Conservation (phyloP, 768 basidiomycete species). For the Neoboletus brunneissimus region DNA sequence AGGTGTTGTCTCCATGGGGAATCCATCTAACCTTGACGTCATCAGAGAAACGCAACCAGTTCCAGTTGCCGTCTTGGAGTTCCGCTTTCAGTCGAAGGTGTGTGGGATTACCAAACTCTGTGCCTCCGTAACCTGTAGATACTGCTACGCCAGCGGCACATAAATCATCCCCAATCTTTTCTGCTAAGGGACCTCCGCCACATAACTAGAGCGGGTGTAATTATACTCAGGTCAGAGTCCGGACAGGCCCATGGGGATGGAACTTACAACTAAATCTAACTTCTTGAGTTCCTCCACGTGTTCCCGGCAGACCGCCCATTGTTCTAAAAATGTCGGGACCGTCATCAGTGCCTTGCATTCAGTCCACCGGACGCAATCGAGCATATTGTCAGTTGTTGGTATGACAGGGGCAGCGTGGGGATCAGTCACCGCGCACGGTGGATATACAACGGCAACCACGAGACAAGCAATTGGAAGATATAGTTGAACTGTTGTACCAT, state of each 20-base stretch:
- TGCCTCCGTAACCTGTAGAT: conserved; percentile 16
- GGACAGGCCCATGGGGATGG: not conserved
- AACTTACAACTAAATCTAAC: conserved; percentile 18
- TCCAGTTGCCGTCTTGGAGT: conserved; percentile 18
- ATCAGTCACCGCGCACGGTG: conserved; percentile 23
- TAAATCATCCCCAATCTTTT: conserved; percentile 14
- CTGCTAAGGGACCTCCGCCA: conserved; percentile 13
- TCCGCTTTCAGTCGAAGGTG: not conserved
- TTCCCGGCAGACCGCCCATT: conserved; percentile 10
- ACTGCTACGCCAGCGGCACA: conserved; percentile 17
- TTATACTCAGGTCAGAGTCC: not conserved
- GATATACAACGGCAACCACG: conserved; percentile 30
- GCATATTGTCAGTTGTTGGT: conserved; percentile 21
- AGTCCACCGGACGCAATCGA: conserved; percentile 12
- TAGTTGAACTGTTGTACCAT: conserved; percentile 34
- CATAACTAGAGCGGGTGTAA: conserved; percentile 3
- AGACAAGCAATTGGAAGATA: conserved; percentile 29
- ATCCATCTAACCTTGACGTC: conserved; percentile 27
- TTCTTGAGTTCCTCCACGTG: conserved; percentile 18
- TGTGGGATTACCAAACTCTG: conserved; percentile 18
- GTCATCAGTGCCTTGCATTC: conserved; percentile 8
- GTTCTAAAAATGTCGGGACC: conserved; percentile 22
- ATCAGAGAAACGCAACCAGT: conserved; percentile 8
- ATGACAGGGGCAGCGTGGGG: conserved; percentile 12
- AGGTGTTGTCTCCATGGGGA: conserved; percentile 32